Base-by-base conservation (phyloP, 371 early-diverging fungal genomes). In the Mucor sp. region DNA sequence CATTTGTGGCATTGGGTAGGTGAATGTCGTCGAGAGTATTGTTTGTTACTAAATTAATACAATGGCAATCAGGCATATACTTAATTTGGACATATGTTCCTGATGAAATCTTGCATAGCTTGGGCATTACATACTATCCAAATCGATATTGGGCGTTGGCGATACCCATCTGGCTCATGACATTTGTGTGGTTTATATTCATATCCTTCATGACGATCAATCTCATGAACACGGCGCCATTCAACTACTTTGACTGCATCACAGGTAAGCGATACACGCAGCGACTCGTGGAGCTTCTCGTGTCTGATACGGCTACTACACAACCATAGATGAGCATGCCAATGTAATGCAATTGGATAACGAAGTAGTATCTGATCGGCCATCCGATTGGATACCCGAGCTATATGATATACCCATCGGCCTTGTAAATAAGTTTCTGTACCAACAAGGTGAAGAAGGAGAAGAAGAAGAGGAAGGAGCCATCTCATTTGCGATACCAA, bases 81-180 rank as follows among this genome's bases (percentile, higher is more conserved):
- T 68, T 93, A 25, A 74, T 88, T 37, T 94, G 94, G 94, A 93
- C 94, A 0, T 89, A 92, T 69, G 81, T 92, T 6, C 93, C 95
- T n/a, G 93, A 94, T 69, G 78, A 83, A 27, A 79, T 87, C 17
- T 80, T 94, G 7, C 85, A 86, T 43, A 85, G 85, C 1, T 67
- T 91, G 21, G 94, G 94, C 0, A 89, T 95, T 48, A 89, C 92
- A 4, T 94, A 94, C 62, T 92, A 91, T 76, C 92, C 92, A 1
- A 84, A 81, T 74, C 80, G 91, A 69, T 90, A 90, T 69, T 93
- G 93, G 93, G 91, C 91, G 12, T 69, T 93, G n/a, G 89, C 88
- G 4, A 73, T 91, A 30, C 93, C 93, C 1, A 79, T 88, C n/a
- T 91, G 89, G 89, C 60, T 89, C n/a, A 82, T 87, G 76, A 89